Evolutionary conservation across 257 asterid genomes (phyloP), one percentile per base, ranked within the genome.

Genomic region (Plectranthus barbatus): DNA sequence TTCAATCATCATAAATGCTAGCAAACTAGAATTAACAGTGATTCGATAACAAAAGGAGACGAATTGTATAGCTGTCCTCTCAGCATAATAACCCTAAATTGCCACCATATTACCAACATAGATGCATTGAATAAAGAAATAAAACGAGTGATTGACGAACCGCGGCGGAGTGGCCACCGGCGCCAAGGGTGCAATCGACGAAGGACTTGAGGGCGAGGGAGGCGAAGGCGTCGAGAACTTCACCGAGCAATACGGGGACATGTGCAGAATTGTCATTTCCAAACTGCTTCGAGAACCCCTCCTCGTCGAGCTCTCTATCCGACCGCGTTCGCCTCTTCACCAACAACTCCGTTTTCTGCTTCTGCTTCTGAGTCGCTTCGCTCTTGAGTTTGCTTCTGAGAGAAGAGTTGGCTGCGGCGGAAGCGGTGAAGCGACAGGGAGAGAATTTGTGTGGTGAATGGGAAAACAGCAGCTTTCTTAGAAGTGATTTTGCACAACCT

Each of bases 161-260:
- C 80, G 86, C 86, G 24, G 86, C 75, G 33, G 98, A 86, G 71
- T 92, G 98, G 18, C 97, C 97, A 9, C 88, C 98, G 23, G 95
- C 97, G 19, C 98, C 98, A 10, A 92, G 97, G 18, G 98, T 92
- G 54, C 98, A 92, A 57, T 92, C 98, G 61, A 86, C 93, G 74
- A 92, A 92, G 6, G 97, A 88, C 13, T 74, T 74, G 64, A 89
- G 95, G 51, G 71, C 59, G 4, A 74, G 56, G 9, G 93, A 78
- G 53, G 89, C 62, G 60, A 92, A 89, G 10, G 76, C 89, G 67
- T 92, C 97, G 62, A 92, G 75, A 24, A 89, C 93, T 79, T 92
- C 98, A 8, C 93, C 97, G 8, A 88, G 81, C 87, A 86, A 31
- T 47, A 92, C 98, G 23, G 98, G 97, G 48, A 85, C 87, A 74